phyloP scores from a whole-genome alignment of 2,329 filamentous ascomycete species.

The Fusarium piperis region DNA sequence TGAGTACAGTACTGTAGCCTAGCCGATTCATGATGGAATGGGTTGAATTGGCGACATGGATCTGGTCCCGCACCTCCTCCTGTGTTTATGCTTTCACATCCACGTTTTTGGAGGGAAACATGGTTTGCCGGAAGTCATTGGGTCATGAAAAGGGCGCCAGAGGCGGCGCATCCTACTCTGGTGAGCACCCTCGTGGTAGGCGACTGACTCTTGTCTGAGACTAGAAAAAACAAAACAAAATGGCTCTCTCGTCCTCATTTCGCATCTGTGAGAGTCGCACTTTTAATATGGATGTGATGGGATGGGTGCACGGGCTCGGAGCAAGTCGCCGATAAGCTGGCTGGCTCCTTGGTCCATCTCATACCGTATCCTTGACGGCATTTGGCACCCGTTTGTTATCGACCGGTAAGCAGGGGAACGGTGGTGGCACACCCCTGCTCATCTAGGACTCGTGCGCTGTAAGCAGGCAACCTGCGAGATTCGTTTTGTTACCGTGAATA shows the following conservation, averaged over 20 bases:
- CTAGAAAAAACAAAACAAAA: background rate
- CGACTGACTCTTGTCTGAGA: conserved; percentile 31
- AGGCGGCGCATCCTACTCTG: conserved; percentile 1
- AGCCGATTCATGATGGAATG: conserved; percentile 25
- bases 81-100: conserved; percentile 27
- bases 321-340: conserved; percentile 34
- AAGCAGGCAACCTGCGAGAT: conserved; percentile 15
- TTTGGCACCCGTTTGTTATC: conserved; percentile 27
- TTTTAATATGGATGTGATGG: background rate
- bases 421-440: background rate
- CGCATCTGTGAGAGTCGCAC: background rate
- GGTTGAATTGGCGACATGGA: conserved; percentile 13
- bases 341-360: too few relatives aligned
- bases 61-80: conserved; percentile 21
- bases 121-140: conserved; percentile 20
- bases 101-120: conserved; percentile 17
- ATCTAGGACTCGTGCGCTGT: conserved; percentile 7
- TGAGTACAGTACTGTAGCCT: background rate
- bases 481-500: conserved; percentile 4
- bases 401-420: conserved; percentile 12
- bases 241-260: conserved; percentile 13
- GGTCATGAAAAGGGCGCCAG: conserved; percentile 6
- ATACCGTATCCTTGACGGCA: conserved; percentile 24
- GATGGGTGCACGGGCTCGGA: conserved; percentile 19
- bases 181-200: conserved; percentile 3